Evolutionary conservation across 202 grass and related monocot species (phyloP).

Genomic region (Cymbopogon flexuosus): DNA sequence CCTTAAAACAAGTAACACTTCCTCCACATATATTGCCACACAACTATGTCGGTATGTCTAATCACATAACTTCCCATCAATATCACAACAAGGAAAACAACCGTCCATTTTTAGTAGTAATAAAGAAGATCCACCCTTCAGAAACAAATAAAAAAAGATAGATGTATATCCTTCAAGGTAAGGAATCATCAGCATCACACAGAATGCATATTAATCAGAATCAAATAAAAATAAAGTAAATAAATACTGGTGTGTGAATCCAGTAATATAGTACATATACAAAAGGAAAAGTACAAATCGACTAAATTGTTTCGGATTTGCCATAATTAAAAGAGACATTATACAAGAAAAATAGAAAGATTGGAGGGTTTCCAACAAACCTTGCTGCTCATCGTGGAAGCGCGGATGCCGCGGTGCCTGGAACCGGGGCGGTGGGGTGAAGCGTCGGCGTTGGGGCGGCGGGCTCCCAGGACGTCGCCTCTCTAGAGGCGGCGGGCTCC

Average conservation of each 20-base stretch:
- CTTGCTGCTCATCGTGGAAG: conserved; percentile 44
- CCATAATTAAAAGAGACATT: neutral
- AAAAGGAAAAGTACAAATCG: neutral
- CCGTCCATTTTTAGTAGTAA: neutral
- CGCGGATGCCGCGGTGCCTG: conserved; percentile 40
- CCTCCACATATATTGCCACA: neutral
- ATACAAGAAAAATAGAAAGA: neutral
- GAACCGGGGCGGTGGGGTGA: conserved; percentile 28
- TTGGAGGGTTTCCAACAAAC: conserved; percentile 37
- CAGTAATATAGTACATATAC: neutral
- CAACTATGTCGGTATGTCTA: neutral
- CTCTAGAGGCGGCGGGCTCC: conserved; percentile 16
- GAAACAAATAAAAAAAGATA: neutral
- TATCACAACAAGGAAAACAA: neutral
- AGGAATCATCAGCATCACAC: neutral
- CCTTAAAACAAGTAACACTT: neutral
- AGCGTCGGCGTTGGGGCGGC: conserved; percentile 39
- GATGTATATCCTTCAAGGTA: neutral
- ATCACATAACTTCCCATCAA: neutral
- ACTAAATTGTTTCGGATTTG: neutral
- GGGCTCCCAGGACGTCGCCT: conserved; percentile 39
- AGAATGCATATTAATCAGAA: neutral
- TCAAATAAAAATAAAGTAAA: neutral
- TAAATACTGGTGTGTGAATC: neutral
- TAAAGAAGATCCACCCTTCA: neutral